A percentile compares a stretch with the other conserved stretches of the same genome.
Conservation (phyloP, 306 rosid species). For the Ochetophila trinervis region DNA sequence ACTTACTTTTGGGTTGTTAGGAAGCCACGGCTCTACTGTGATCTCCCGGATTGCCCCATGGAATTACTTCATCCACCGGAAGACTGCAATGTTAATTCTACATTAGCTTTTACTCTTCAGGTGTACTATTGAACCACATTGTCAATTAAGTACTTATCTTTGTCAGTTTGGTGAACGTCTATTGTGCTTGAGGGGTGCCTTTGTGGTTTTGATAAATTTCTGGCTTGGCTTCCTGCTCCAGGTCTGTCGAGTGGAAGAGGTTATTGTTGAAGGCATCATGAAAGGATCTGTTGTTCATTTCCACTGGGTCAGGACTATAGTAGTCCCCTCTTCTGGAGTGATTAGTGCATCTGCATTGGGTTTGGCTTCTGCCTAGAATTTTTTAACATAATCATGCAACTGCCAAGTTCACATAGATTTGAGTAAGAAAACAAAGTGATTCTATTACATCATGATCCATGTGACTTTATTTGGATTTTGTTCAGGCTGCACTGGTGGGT, state of each 20-base stretch:
- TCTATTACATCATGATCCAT: neutral
- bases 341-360: conserved; percentile 89
- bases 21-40: conserved; percentile 66
- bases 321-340: conserved; percentile 52
- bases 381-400: neutral
- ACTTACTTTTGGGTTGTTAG: conserved; percentile 38
- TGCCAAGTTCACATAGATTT: neutral
- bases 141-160: conserved; percentile 35
- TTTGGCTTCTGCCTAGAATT: conserved; percentile 32
- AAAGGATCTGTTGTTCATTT: conserved; percentile 90
- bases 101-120: conserved; percentile 95
- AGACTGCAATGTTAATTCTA: conserved; percentile 93
- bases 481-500: conserved; percentile 85
- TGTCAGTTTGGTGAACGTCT: conserved; percentile 23
- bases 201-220: conserved; percentile 23
- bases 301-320: conserved; percentile 74
- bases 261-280: conserved; percentile 65
- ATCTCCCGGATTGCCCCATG: conserved; percentile 65
- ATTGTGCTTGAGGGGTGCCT: conserved; percentile 9
- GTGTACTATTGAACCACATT: conserved; percentile 47
- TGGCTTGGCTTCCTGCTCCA: conserved; percentile 43
- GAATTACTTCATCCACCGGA: conserved; percentile 96
- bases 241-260: conserved; percentile 93
- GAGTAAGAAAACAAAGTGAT: neutral
- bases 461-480: conserved; percentile 20